phyloP scores from a whole-genome alignment of 306 rosid species.

The Oxytropis ochrocephala region DNA sequence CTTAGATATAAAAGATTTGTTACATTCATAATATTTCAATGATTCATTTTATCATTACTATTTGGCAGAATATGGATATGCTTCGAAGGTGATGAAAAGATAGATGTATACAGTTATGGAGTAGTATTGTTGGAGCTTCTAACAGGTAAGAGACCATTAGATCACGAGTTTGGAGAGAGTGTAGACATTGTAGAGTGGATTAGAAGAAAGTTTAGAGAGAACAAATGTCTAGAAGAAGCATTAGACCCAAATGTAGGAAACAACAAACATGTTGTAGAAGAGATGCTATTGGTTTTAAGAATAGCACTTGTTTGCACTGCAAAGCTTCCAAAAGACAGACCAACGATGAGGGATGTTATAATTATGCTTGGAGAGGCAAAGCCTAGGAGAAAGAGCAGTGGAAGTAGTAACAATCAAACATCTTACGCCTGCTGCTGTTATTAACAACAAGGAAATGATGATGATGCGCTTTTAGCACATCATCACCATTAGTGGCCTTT shows the following conservation, averaged over 20 bases:
- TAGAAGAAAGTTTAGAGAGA: too few species aligned
- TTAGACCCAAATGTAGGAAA: too few species aligned
- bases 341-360: slow-evolving; percentile 88
- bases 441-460: slow-evolving; percentile 59
- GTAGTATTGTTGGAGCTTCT: slow-evolving; percentile 89
- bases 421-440: slow-evolving; percentile 24
- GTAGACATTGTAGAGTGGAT: slow-evolving; percentile 77
- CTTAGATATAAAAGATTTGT: too few species aligned
- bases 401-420: slow-evolving; percentile 38
- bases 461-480: slow-evolving; percentile 52
- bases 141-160: slow-evolving; percentile 74
- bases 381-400: slow-evolving; percentile 78
- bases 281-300: slow-evolving; percentile 86
- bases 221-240: too few species aligned
- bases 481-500: slow-evolving; percentile 63
- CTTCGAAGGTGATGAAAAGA: slow-evolving; percentile 93
- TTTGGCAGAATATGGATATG: slow-evolving; percentile 86
- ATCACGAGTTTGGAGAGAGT: slow-evolving; percentile 66
- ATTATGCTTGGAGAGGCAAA: slow-evolving; percentile 96
- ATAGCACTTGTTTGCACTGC: slow-evolving; percentile 88
- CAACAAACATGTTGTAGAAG: slow-evolving; percentile 73
- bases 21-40: too few species aligned
- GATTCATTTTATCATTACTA: too few species aligned
- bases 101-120: slow-evolving; percentile 86
- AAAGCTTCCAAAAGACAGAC: slow-evolving; percentile 84